Base-by-base conservation (phyloP, 2,329 filamentous ascomycete species). In the Fusarium cicatricum region DNA sequence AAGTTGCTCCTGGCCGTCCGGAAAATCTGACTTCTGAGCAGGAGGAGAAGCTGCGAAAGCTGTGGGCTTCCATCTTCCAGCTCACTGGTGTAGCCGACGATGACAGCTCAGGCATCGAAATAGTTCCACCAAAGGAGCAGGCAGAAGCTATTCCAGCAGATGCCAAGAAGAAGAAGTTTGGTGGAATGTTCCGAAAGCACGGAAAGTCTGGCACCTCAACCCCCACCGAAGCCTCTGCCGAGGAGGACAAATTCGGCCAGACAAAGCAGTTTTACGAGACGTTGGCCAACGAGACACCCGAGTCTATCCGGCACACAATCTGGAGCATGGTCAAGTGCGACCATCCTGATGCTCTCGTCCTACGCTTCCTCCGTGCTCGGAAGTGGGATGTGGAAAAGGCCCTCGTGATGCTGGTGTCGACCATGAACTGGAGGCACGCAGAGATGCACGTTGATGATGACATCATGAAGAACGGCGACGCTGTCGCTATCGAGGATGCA, bases 271-370 rank as follows among this genome's bases (percentile, higher is more conserved):
- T 92, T 75, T 85, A 91, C 65, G 87, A 94, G 34, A 91, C 92
- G 0, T 76, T 99, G 10, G 88, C 89, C 42, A 91, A 84, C 55
- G 84, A 90, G 69, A 83, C 87, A 1, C 91, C 94, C 1, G 91
- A 96, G 68, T 83, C 89, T 37, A 85, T 99, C 62, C 86, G 92
- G 46, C 80, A 82, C 14, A 88, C 92, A 0, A 90, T 98, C 71
- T 98, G 95, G 95, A 84, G 80, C 64, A 96, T 97, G 92, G 85
- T 94, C 54, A 99, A 98, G 79, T 89, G 95, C 69, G 95, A 99
- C 71, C 87, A 98, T 71, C 95, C 95, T 0, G 95, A 99, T 76
- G 90, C 89, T 3, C 79, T 96, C 15, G 78, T 94, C 14, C 78
- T 97, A 52, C 87, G 92, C 36, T 97, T 96, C 74, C 79, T 97